A percentile compares a stretch with the other conserved stretches of the same genome.
Conservation (phyloP, 2,329 filamentous ascomycete genomes). For the Neofusicoccum parvum region DNA sequence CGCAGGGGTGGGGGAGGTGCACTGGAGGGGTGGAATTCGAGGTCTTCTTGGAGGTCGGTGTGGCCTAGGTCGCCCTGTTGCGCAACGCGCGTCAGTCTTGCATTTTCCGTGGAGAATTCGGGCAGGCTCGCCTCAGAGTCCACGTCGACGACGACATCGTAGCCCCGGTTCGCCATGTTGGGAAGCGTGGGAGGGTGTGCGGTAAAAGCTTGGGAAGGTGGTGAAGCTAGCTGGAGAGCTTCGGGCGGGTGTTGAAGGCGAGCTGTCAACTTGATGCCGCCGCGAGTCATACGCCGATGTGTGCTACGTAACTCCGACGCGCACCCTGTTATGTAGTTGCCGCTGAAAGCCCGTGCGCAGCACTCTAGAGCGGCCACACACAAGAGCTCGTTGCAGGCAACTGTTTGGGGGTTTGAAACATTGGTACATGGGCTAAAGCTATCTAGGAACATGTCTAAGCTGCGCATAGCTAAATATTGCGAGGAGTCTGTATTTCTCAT, state of each 20-base stretch:
- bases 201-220: not conserved
- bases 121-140: slow-evolving; percentile 77
- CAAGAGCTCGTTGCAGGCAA: too few species aligned
- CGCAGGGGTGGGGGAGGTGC: slow-evolving; percentile 30
- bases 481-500: too few species aligned
- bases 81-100: slow-evolving; percentile 24
- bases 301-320: not conserved
- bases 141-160: slow-evolving; percentile 97
- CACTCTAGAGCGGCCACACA: not conserved
- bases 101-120: not conserved
- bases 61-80: slow-evolving; percentile 90
- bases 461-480: too few species aligned
- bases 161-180: slow-evolving; percentile 78
- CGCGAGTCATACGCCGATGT: slow-evolving; percentile 17
- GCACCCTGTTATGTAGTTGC: not conserved
- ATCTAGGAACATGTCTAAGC: too few species aligned
- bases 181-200: not conserved
- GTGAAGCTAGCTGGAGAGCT: slow-evolving; percentile 6
- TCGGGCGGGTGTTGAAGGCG: slow-evolving; percentile 13
- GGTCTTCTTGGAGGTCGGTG: slow-evolving; percentile 96
- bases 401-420: too few species aligned
- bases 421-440: too few species aligned
- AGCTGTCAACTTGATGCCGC: slow-evolving; percentile 22
- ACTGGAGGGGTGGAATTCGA: slow-evolving; percentile 96
- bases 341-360: too few species aligned